Evolutionary conservation across 2,329 filamentous ascomycete genomes (phyloP).

Genomic region (Epichloe coenophiala): DNA sequence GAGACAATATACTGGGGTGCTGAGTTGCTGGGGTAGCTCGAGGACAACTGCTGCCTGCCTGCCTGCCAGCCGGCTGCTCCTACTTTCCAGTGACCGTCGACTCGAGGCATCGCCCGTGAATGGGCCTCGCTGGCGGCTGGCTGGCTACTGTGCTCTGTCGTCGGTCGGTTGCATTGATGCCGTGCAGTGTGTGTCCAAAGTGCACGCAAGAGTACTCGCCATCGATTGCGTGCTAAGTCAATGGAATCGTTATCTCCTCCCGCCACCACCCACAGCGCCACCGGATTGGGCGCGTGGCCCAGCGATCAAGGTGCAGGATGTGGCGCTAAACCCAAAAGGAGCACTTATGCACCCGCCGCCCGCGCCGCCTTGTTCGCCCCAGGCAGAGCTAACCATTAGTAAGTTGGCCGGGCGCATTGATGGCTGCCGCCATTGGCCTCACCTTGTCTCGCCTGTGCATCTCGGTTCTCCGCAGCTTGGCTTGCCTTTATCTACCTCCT

Average conservation of each 20-base stretch:
- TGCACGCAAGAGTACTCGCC: conserved; percentile 1
- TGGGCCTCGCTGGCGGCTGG: too few relatives aligned
- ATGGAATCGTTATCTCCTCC: background rate
- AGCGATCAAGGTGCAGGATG: conserved; percentile 2
- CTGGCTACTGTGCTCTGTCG: too few relatives aligned
- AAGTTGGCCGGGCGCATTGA: conserved; percentile 3
- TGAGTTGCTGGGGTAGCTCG: background rate
- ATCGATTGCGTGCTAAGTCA: background rate
- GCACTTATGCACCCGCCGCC: background rate
- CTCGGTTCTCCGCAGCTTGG: conserved; percentile 6
- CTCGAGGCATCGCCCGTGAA: too few relatives aligned
- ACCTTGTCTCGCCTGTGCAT: background rate
- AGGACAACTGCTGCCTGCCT: background rate
- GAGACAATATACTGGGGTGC: background rate
- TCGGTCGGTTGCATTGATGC: too few relatives aligned
- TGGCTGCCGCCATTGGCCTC: conserved; percentile 10
- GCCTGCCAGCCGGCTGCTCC: too few relatives aligned
- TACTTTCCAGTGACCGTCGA: too few relatives aligned
- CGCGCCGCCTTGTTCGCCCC: background rate
- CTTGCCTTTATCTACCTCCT: conserved; percentile 10
- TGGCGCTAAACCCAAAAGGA: conserved; percentile 2
- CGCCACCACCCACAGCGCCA: conserved; percentile 3
- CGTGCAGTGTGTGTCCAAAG: too few relatives aligned
- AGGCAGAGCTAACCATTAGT: background rate
- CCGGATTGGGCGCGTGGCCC: conserved; percentile 12